Base-by-base conservation (phyloP, 2,329 filamentous ascomycete genomes). In the Bipolaris gigantea region DNA sequence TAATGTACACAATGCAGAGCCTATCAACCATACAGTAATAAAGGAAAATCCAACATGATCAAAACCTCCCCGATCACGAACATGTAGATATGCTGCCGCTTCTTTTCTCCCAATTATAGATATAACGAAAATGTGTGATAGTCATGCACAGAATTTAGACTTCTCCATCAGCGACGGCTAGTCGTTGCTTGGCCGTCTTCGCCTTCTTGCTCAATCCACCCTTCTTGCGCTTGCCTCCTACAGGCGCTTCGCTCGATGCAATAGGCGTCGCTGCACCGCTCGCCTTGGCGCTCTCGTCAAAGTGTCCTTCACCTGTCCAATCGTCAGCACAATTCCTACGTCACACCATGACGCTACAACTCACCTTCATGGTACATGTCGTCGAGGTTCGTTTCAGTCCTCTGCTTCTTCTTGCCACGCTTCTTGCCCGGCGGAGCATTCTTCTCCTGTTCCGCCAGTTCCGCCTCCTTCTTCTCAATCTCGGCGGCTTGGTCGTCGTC, bases 311-410 rank as follows among this genome's bases (percentile, higher is more conserved):
- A 67, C 93, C 93, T 97, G 69, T 34, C 39, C 38, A 23, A 44
- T 36, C 2, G 66, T 82, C 50, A 69, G 59, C 47, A 56, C 42
- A 3, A 39, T 38, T 19, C 38, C 18, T 11, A 1, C 7, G 16
- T 5, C 13, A 11, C 23, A 5, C 13, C 10, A 16, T 10, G 5
- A 3, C 1, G n/a, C 47, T 27, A n/a, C 30, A 5, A 56, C 90
- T 86, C 75, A 96, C 94, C 94, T 83, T 99, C 94, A 74, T 99
- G 94, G 78, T 99, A 99, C 90, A 99, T 92, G 72, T 97, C 93
- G 74, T 97, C 94, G 75, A 97, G 78, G 69, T 82, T 86, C 60
- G 87, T 77, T 72, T 87, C 84, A 66, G 79, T 79, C 56, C 78
- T 79, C 73, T 82, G 84, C 65, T 74, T 77, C 57, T 89, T 88